phyloP scores from a whole-genome alignment of 306 rosid genomes.

The Quercus variabilis region DNA sequence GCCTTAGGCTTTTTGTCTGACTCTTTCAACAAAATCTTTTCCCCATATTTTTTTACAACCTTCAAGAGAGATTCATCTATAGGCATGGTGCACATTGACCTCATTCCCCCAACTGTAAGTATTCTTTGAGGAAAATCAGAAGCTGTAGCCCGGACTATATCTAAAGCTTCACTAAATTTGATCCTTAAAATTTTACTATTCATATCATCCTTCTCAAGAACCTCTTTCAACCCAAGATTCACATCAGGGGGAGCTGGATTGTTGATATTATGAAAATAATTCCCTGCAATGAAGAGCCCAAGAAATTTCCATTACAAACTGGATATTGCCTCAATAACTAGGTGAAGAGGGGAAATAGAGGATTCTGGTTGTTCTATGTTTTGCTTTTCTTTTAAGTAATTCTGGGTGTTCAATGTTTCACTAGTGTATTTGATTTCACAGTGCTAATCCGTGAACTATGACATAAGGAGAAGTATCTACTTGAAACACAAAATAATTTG shows the following conservation, averaged over 20 bases:
- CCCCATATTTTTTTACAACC: conserved; percentile 56
- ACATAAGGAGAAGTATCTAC: neutral
- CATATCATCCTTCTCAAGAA: conserved; percentile 46
- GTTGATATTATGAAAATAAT: conserved; percentile 17
- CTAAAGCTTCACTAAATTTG: conserved; percentile 54
- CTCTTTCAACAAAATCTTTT: conserved; percentile 58
- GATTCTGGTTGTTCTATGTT: neutral
- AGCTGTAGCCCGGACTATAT: conserved; percentile 55
- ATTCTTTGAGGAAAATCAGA: conserved; percentile 39
- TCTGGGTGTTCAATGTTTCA: neutral
- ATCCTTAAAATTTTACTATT: conserved; percentile 42
- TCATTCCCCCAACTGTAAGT: conserved; percentile 31
- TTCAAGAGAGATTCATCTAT: conserved; percentile 65
- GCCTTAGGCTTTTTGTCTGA: conserved; percentile 58
- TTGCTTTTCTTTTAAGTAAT: too few relatives aligned
- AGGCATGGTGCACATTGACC: conserved; percentile 39
- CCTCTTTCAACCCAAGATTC: conserved; percentile 66
- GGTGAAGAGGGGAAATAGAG: neutral
- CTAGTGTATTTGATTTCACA: neutral
- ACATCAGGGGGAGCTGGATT: conserved; percentile 20
- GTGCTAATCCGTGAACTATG: neutral
- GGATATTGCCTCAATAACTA: neutral
- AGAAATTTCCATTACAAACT: conserved; percentile 9
- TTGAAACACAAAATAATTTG: neutral
- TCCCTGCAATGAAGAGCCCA: conserved; percentile 49